Conservation (phyloP, 2,329 filamentous ascomycete genomes). For the Penicillium olsonii region DNA sequence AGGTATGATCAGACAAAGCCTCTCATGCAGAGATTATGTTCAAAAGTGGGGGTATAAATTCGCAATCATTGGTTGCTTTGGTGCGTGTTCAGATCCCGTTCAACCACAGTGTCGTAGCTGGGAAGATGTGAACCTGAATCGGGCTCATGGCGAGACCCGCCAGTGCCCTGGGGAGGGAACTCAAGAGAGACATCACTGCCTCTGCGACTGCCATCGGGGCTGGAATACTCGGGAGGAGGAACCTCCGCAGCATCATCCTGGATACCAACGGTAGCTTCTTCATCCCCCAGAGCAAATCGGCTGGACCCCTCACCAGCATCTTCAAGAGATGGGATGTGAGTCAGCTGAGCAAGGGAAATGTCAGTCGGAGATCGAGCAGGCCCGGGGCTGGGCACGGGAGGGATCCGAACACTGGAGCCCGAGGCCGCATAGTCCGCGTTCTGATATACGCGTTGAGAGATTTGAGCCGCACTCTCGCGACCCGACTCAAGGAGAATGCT, state of each 20-base stretch:
- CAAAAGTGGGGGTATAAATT: conserved; percentile 7
- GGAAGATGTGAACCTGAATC: conserved; percentile 17
- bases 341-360: conserved; percentile 87
- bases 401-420: conserved; percentile 75
- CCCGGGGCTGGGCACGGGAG: conserved; percentile 78
- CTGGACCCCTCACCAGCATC: conserved; percentile 75
- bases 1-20: conserved; percentile 13
- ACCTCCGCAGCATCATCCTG: conserved; percentile 27
- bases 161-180: conserved; percentile 12
- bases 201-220: conserved; percentile 55
- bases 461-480: conserved; percentile 53
- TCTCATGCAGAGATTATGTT: conserved; percentile 13
- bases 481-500: conserved; percentile 92
- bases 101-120: conserved; percentile 23
- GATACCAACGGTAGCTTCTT: conserved; percentile 15
- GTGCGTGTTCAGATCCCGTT: conserved; percentile 12
- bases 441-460: conserved; percentile 44
- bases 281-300: conserved; percentile 33
- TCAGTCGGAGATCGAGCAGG: conserved; percentile 90
- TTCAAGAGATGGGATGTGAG: conserved; percentile 66
- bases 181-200: conserved; percentile 56
- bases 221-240: conserved; percentile 55
- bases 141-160: no score
- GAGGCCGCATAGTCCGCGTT: conserved; percentile 71
- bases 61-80: conserved; percentile 3